Conservation (phyloP, 176 grass and related monocot species). For the Chrysopogon serrulatus region DNA sequence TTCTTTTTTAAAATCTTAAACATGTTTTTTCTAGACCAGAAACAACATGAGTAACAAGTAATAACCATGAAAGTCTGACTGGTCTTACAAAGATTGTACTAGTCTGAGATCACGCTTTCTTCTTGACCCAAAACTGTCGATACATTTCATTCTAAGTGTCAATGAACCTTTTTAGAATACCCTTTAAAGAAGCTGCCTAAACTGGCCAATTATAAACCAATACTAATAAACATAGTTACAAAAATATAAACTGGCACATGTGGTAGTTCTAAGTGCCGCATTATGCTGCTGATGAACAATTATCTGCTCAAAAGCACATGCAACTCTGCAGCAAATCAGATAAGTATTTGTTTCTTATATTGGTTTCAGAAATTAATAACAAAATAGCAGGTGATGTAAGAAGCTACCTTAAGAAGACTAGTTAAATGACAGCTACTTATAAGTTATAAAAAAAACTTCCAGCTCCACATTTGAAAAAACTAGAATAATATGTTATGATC, state of each 20-base stretch:
- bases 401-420: not conserved
- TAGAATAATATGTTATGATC: not conserved
- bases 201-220: not conserved
- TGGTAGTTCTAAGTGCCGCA: not conserved
- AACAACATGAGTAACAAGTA: not conserved
- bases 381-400: not conserved
- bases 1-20: not conserved
- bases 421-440: not conserved
- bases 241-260: not conserved
- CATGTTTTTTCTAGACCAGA: not conserved
- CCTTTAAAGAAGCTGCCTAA: not conserved
- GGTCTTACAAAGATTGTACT: not conserved
- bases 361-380: not conserved
- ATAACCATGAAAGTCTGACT: not conserved
- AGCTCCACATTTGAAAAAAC: not conserved
- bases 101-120: not conserved
- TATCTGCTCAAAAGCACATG: not conserved
- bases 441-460: not conserved
- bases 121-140: not conserved
- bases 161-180: not conserved
- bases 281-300: not conserved
- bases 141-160: not conserved
- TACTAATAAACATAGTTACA: not conserved
- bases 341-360: not conserved
- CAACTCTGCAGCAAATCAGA: not conserved